Base-by-base conservation (phyloP, 192 early-diverging fungal species). In the Linnemannia exigua region DNA sequence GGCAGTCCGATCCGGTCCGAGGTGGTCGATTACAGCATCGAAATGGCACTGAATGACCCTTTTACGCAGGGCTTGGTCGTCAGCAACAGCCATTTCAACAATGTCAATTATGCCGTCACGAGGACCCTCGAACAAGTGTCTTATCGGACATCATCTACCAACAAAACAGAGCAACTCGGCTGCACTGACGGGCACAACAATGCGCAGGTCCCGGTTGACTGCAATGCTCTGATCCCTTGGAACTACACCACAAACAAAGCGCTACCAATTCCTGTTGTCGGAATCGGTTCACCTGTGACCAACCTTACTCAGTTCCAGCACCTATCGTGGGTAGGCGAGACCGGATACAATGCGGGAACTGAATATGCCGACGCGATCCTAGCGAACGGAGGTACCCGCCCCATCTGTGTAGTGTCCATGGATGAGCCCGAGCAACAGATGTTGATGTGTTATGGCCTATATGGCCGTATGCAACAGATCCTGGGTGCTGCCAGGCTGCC, bases 241-340 rank as follows among this genome's bases (percentile, higher is more conserved):
- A 77, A 77, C n/a, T 37, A 70, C 67, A 77, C 76, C 11, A 38
- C 67, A 47, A 50, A 70, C 15, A 33, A 69, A 25, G 67, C 44
- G 20, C 76, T 77, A 0, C 76, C 76, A 1, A 12, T 70, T 20
- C 76, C 76, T 16, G 28, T 77, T 37, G 76, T 77, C 19, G 76
- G 67, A 33, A 69, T 77, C 2, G 76, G 76, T 9, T 77, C 67
- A 17, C 47, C 15, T 70, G 33, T n/a, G 69, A 28, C 37, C 52
- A 68, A 68, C 22, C 47, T 25, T 17, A 68, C 35, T 25, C 2
- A n/a, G 28, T 38, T 25, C 22, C 67, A 67, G 9, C 46, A 50
- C 28, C 67, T 77, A 2, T 77, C 76, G 20, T 77, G 76, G 76
- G 76, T 70, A 19, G 76, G 76, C 35, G 76, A 77, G 67, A 77